A percentile compares a stretch with the other conserved stretches of the same genome.
phyloP scores from a whole-genome alignment of 306 rosid species.

The Prunus fruticosa region DNA sequence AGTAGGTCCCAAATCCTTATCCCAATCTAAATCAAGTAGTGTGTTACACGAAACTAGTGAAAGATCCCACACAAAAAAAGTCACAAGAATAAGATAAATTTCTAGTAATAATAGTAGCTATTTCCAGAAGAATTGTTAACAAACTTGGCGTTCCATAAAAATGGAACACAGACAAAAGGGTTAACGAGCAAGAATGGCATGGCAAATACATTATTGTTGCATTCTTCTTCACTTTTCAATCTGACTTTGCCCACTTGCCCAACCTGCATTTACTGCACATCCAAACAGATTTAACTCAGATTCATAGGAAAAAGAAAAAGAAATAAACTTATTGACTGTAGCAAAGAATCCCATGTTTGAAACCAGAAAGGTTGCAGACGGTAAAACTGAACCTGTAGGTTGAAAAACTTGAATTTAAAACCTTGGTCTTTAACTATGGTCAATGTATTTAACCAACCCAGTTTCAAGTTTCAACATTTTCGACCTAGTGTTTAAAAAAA shows the following conservation, averaged over 20 bases:
- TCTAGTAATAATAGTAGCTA: not conserved
- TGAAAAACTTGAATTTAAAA: not conserved
- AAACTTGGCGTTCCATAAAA: not conserved
- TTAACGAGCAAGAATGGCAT: not conserved
- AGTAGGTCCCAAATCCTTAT: not conserved
- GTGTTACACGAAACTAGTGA: slow-evolving; percentile 8
- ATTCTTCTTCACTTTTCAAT: not conserved
- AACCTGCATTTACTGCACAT: slow-evolving; percentile 8
- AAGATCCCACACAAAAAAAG: not conserved
- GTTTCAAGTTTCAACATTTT: not conserved
- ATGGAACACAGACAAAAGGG: not conserved
- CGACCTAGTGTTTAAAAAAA: not conserved
- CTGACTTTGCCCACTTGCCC: slow-evolving; percentile 5
- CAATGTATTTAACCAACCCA: not conserved
- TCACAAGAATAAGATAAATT: not conserved
- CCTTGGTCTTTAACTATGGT: not conserved
- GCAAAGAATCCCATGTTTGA: not conserved
- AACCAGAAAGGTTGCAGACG: not conserved
- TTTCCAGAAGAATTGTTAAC: not conserved
- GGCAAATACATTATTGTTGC: not conserved
- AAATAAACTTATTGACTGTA: not conserved
- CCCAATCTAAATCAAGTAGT: not conserved
- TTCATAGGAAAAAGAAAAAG: not conserved
- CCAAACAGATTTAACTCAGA: not conserved
- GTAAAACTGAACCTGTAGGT: not conserved